These are phyloP conservation scores for Trichoderma brevicompactum DNA, from an alignment of 2,329 filamentous ascomycete genomes.

Conservation along the genomic window DNA sequence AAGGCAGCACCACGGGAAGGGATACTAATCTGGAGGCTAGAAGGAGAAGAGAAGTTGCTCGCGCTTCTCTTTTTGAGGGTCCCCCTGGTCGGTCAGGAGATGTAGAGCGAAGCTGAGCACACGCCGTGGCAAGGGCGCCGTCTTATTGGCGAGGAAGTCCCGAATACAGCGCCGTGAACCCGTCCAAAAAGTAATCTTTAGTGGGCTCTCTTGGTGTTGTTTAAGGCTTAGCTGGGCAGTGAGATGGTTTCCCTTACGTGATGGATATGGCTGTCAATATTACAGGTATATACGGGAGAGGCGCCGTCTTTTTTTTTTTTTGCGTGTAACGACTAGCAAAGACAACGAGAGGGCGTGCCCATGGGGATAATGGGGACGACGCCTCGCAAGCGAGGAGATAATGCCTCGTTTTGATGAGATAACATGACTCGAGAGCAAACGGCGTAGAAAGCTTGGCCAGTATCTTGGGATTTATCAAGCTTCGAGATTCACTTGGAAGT, in stretches of 20 bases:
- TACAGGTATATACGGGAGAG: neutral
- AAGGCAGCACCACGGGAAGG: slow-evolving; percentile 1
- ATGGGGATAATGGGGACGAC: no score
- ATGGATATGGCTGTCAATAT: slow-evolving; percentile 13
- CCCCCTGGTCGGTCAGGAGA: slow-evolving; percentile 11
- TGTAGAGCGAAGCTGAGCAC: neutral
- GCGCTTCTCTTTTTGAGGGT: neutral
- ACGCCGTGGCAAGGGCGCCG: neutral
- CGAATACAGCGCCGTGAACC: neutral
- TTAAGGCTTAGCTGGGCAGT: slow-evolving; percentile 8
- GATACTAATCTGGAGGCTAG: neutral
- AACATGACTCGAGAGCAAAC: no score
- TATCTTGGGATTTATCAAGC: no score
- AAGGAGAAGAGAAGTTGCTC: neutral
- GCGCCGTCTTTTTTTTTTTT: neutral
- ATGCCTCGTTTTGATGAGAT: no score
- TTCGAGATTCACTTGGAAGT: no score
- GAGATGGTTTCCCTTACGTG: slow-evolving; percentile 21
- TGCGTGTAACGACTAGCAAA: neutral
- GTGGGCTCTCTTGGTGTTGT: neutral
- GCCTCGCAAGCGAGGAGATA: no score
- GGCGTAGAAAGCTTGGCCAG: no score
- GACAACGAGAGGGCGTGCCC: neutral
- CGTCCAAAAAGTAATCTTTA: no score
- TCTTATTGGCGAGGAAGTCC: neutral